Conservation (phyloP, 192 early-diverging fungal species). For the Linnemannia schmuckeri region DNA sequence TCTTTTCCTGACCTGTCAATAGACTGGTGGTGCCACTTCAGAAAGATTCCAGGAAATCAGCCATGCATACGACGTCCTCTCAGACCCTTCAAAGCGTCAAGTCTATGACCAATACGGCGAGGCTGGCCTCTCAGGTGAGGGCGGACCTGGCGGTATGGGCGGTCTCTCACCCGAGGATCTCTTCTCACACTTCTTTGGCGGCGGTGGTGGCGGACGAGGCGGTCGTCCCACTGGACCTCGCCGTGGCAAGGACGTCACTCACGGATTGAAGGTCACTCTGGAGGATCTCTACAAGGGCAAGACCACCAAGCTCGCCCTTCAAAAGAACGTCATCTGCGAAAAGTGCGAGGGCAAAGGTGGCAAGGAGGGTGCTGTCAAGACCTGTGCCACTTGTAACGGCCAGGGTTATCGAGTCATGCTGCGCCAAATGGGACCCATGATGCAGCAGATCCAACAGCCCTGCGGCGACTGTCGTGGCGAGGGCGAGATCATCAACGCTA, state of each 20-base stretch:
- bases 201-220: slow-evolving; percentile 80
- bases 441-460: slow-evolving; percentile 98
- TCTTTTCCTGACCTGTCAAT: not conserved
- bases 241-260: slow-evolving; percentile 93
- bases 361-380: slow-evolving; percentile 89
- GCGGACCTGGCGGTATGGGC: slow-evolving; percentile 68
- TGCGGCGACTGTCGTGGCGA: slow-evolving; percentile 90
- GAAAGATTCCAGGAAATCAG: slow-evolving; percentile 97
- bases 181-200: slow-evolving; percentile 96
- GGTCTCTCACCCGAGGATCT: slow-evolving; percentile 91
- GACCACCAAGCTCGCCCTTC: slow-evolving; percentile 91
- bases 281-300: slow-evolving; percentile 91
- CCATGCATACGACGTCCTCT: slow-evolving; percentile 95
- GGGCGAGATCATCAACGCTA: slow-evolving; percentile 90
- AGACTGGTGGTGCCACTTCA: slow-evolving; percentile 67
- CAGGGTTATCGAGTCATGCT: slow-evolving; percentile 88
- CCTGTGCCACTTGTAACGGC: slow-evolving; percentile 86
- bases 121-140: slow-evolving; percentile 85
- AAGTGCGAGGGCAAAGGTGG: slow-evolving; percentile 96
- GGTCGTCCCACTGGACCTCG: slow-evolving; percentile 82
- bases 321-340: slow-evolving; percentile 90
- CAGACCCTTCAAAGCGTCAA: slow-evolving; percentile 88
- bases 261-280: slow-evolving; percentile 86
- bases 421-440: slow-evolving; percentile 97
- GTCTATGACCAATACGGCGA: slow-evolving; percentile 96